Base-by-base conservation (phyloP, 2,329 filamentous ascomycete genomes). In the Eutypa lata region DNA sequence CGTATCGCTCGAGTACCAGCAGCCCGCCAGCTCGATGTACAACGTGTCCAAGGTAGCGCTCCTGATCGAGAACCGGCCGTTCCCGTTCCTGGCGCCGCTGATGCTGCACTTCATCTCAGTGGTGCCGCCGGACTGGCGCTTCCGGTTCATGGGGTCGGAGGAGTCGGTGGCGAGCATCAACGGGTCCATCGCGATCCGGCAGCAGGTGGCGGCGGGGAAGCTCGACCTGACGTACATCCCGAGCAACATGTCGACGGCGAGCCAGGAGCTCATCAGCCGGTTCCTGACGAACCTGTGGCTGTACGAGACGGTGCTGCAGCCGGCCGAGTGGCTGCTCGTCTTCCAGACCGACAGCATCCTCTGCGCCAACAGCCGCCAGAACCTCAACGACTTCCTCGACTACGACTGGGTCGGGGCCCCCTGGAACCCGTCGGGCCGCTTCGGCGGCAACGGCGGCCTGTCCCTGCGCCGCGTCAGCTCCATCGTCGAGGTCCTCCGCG, bases 341-440 rank as follows among this genome's bases (percentile, higher is more conserved):
- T 83, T 82, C 66, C 77, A 78, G 68, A 76, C 76, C 49, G 80
- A 83, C 67, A 78, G 74, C 57, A 79, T 82, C 54, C 65, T 82
- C 42, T 83, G 80, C 62, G 78, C 80, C 56, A 82, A 82, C 62
- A 76, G 72, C 50, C 66, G 62, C 48, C 68, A 68, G 51, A 73
- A 68, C 52, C 61, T 81, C 28, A 76, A 82, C 61, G 75, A 78
- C 53, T 82, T 72, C 63, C 65, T 81, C 47, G 72, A 74, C 16
- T 80, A 76, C 64, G 76, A 81, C 65, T 83, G 78, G 77, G 72
- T 79, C 45, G 78, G 78, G 33, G 77, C 78, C 1, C 78, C 78
- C 4, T 79, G 78, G 77, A 67, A 69, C 56, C 69, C 67, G 1
- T 54, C 54, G 47, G 71, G 70, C 47, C 63, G 65, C 26, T 80